Base-by-base conservation (phyloP, 768 basidiomycete species). In the Clavaria fumosa region DNA sequence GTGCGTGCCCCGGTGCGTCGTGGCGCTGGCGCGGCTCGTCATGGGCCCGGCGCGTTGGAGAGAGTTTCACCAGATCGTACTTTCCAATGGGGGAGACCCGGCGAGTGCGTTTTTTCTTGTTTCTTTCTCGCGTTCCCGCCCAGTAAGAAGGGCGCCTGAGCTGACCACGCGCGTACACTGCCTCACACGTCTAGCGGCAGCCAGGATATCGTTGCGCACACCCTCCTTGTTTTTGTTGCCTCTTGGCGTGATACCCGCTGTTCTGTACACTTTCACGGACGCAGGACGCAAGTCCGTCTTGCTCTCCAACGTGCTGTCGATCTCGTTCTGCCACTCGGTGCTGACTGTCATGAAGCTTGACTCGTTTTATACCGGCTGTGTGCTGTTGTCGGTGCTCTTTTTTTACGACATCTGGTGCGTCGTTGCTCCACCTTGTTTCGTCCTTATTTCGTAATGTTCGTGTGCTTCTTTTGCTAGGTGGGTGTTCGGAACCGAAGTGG, bases 351-450 rank as follows among this genome's bases (percentile, higher is more conserved):
- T 96, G 47, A 80, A 77, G 53, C 56, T 96, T 22, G 93, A 97
- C 55, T 83, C 83, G 6, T 93, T 96, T 66, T 58, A 67, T 49
- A 95, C 93, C 11, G 93, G 89, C 5, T 67, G 68, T 27, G 72
- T 88, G 42, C 67, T 96, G 3, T 64, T 99, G 4, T 68, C 69
- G 2, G 89, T 85, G 4, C 62, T 99, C 17, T 88, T 96, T 59
- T 32, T 95, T 28, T 97, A 97, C 52, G 93, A 97, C 53, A 72
- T 95, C 27, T 93, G 78, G 70, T n/a, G n/a, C n/a, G n/a, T n/a
- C n/a, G n/a, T n/a, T n/a, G n/a, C n/a, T n/a, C n/a, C n/a, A n/a
- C n/a, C n/a, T n/a, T n/a, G n/a, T n/a, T n/a, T n/a, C n/a, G n/a
- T n/a, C n/a, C n/a, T n/a, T n/a, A n/a, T n/a, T n/a, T n/a, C n/a